These are phyloP conservation scores for Lachancea sp. DNA, from an alignment of 805 yeast genomes.

Conservation along the genomic window DNA sequence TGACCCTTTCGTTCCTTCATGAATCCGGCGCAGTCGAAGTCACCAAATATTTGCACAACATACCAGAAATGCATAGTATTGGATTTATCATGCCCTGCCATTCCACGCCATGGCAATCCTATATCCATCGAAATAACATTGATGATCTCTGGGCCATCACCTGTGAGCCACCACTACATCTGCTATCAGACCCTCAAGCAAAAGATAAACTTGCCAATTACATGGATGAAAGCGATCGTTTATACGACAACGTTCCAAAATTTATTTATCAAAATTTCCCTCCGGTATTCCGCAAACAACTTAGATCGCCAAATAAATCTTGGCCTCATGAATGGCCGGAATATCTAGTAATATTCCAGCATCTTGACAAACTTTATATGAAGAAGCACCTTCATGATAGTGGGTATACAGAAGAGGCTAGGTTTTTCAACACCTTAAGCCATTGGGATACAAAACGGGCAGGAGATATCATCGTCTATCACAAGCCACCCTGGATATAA, in stretches of 20 bases:
- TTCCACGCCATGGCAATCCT: constrained; percentile 92
- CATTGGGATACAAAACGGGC: constrained; percentile 81
- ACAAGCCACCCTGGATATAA: constrained; percentile 18
- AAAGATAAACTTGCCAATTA: constrained; percentile 39
- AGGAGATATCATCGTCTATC: constrained; percentile 72
- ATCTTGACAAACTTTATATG: constrained; percentile 42
- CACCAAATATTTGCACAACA: constrained; percentile 43
- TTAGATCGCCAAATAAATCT: constrained; percentile 21
- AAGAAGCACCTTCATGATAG: constrained; percentile 36
- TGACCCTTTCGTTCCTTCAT: constrained; percentile 58
- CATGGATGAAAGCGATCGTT: constrained; percentile 80
- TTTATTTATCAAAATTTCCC: constrained; percentile 57
- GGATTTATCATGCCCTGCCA: constrained; percentile 95
- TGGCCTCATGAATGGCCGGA: constrained; percentile 58
- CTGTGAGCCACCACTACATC: constrained; percentile 79
- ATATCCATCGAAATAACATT: constrained; percentile 54
- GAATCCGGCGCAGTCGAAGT: constrained; percentile 83
- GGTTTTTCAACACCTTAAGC: constrained; percentile 70
- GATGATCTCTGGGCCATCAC: constrained; percentile 66
- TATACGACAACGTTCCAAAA: constrained; percentile 59
- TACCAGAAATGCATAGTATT: constrained; percentile 41
- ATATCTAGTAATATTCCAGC: constrained; percentile 66
- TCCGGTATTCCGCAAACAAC: constrained; percentile 21
- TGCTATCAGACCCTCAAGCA: constrained; percentile 30
- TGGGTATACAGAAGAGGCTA: constrained; percentile 40